These are phyloP conservation scores for Comarum palustre DNA, from an alignment of 306 rosid species.

Conservation along the genomic window DNA sequence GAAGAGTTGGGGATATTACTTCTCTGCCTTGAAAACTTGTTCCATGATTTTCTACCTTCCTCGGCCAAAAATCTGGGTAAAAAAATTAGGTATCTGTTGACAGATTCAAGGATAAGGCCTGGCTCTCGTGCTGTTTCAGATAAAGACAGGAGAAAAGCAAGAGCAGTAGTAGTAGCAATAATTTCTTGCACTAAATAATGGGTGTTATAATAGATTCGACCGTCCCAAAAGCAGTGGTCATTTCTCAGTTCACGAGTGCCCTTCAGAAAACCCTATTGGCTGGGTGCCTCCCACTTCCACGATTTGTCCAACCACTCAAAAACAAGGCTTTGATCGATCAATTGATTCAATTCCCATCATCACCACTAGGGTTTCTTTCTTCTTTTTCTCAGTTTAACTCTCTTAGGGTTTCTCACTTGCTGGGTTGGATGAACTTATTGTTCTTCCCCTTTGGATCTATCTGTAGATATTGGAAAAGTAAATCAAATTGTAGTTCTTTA, in stretches of 20 bases:
- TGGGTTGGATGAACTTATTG: background rate
- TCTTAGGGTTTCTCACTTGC: constrained; percentile 4
- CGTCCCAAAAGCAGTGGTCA: constrained; percentile 19
- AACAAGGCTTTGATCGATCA: constrained; percentile 7
- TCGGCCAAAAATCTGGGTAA: background rate
- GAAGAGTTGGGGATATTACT: too few species aligned
- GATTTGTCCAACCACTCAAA: constrained; percentile 26
- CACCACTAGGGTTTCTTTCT: constrained; percentile 15
- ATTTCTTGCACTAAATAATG: constrained; percentile 14
- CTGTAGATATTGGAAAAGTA: background rate
- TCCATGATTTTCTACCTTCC: background rate
- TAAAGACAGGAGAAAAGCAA: background rate
- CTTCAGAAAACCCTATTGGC: constrained; percentile 15
- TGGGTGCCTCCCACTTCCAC: constrained; percentile 23
- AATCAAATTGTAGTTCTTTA: background rate
- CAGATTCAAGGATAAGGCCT: background rate
- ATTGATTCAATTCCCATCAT: background rate
- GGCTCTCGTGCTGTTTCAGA: background rate
- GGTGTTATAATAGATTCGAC: background rate
- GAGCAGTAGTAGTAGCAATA: background rate
- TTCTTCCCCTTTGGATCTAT: background rate
- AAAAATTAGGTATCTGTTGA: background rate
- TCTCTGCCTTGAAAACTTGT: background rate
- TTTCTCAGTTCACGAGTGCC: constrained; percentile 9
- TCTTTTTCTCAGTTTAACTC: background rate